A percentile compares a stretch with the other conserved stretches of the same genome.
Evolutionary conservation across 306 rosid genomes (phyloP).

Genomic region (Cyclanthera cordifolia): DNA sequence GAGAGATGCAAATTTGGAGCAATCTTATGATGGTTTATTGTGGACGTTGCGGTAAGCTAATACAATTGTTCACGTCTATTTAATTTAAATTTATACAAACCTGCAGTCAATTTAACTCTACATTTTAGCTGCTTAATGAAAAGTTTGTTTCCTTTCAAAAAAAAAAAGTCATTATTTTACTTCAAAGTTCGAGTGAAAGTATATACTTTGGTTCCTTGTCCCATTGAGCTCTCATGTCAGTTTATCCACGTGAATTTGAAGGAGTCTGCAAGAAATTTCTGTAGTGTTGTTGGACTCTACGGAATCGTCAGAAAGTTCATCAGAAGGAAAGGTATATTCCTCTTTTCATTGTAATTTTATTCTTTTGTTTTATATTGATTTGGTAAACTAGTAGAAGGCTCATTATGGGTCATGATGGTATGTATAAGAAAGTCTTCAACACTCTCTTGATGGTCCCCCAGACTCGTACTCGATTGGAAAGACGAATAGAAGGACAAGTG

Average conservation of each 20-base stretch:
- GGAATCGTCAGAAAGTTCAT: constrained; percentile 28
- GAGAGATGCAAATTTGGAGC: constrained; percentile 70
- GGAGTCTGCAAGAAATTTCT: constrained; percentile 91
- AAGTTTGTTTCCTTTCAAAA: no score
- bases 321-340: constrained; percentile 41
- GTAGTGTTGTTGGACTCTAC: constrained; percentile 42
- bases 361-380: background rate
- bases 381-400: no score
- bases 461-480: no score
- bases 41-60: constrained; percentile 77
- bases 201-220: constrained; percentile 11
- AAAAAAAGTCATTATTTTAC: constrained; percentile 17
- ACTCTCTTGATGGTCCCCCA: no score
- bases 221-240: constrained; percentile 19
- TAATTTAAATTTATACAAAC: background rate
- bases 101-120: background rate
- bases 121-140: background rate
- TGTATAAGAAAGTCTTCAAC: no score
- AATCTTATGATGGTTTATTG: constrained; percentile 65
- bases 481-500: no score
- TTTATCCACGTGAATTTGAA: constrained; percentile 31
- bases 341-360: background rate
- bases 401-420: no score
- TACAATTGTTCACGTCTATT: background rate
- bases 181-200: background rate